phyloP scores from a whole-genome alignment of 2,329 filamentous ascomycete species.

The Talaromyces sp. region DNA sequence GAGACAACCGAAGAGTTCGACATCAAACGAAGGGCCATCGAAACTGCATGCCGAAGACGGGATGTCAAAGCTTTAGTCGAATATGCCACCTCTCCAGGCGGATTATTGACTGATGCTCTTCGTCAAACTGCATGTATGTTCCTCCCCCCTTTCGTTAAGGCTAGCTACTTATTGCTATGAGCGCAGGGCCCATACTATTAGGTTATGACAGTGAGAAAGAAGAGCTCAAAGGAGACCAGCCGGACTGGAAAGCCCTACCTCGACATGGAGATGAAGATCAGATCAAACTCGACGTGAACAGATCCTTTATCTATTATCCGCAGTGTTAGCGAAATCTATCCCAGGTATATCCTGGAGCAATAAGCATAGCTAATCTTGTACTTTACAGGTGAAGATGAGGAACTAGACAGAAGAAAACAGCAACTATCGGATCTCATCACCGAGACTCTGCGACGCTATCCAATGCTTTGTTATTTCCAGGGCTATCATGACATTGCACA shows the following conservation, averaged over 20 bases:
- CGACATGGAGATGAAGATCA: constrained; percentile 85
- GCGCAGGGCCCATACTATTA: constrained; percentile 45
- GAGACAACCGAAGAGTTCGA: constrained; percentile 7
- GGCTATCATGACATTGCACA: constrained; percentile 98
- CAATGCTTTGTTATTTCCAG: constrained; percentile 91
- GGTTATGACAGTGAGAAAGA: constrained; percentile 29
- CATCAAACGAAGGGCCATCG: constrained; percentile 46
- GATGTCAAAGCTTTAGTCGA: constrained; percentile 54
- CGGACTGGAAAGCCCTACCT: constrained; percentile 58
- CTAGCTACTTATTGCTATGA: constrained; percentile 16
- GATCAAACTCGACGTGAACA: constrained; percentile 84
- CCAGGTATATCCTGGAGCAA: constrained; percentile 17
- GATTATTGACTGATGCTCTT: constrained; percentile 61
- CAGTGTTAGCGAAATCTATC: constrained; percentile 54
- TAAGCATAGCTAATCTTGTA: not conserved
- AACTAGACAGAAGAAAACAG: constrained; percentile 65
- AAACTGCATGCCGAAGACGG: constrained; percentile 55
- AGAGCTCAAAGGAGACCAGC: constrained; percentile 17
- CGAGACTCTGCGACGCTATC: constrained; percentile 71
- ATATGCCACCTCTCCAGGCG: constrained; percentile 60
- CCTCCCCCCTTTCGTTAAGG: not conserved
- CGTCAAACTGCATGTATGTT: constrained; percentile 72
- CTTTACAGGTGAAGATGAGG: constrained; percentile 59
- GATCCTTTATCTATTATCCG: constrained; percentile 97
- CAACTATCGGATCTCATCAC: constrained; percentile 77